These are phyloP conservation scores for Colletotrichum truncatum DNA, from an alignment of 2,329 filamentous ascomycete genomes.

Conservation along the genomic window DNA sequence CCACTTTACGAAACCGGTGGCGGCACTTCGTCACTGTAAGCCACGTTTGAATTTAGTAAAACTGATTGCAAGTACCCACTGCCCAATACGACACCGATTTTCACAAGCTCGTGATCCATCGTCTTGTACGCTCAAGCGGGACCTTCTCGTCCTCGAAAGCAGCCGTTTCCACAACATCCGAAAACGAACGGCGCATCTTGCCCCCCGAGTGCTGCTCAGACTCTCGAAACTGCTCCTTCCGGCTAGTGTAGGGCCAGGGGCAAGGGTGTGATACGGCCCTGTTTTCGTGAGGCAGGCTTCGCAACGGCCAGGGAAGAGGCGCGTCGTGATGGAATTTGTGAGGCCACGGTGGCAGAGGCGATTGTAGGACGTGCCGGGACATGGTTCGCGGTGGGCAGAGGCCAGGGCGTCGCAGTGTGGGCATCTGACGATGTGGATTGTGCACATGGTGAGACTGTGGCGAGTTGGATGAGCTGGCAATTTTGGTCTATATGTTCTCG, in stretches of 20 bases:
- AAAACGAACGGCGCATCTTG: not conserved
- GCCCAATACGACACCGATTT: not conserved
- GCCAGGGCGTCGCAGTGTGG: not conserved
- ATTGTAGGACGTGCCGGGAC: not conserved
- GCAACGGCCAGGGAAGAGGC: not conserved
- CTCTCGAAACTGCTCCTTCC: not conserved
- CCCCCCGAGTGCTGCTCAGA: not conserved
- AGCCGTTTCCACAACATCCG: not conserved
- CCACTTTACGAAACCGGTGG: not conserved
- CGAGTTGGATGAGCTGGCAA: too few relatives aligned
- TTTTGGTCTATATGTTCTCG: too few relatives aligned
- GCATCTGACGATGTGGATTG: conserved; percentile 5
- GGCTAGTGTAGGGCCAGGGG: not conserved
- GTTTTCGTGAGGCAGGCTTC: not conserved
- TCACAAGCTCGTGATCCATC: not conserved
- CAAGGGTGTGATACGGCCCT: not conserved
- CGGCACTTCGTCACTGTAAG: not conserved
- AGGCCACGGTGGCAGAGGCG: not conserved
- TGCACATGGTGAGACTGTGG: not conserved
- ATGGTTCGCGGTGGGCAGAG: not conserved
- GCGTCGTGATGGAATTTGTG: not conserved
- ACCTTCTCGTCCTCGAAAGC: not conserved
- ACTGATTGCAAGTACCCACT: not conserved
- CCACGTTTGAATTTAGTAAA: not conserved
- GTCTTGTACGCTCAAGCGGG: not conserved